Evolutionary conservation across 805 yeast genomes (phyloP).

Genomic region (Kuraishia cidri): DNA sequence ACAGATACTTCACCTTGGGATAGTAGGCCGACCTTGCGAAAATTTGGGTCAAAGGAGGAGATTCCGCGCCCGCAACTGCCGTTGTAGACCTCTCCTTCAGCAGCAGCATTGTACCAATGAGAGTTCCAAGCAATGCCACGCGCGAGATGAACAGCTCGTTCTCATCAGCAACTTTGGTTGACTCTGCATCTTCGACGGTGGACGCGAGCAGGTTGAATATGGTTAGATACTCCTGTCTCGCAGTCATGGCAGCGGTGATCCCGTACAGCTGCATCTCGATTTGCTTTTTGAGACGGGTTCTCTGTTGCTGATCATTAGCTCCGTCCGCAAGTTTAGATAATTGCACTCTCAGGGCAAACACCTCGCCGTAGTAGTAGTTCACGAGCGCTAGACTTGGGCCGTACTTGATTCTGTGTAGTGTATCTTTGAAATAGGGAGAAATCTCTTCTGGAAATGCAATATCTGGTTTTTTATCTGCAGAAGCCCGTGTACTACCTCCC

Average conservation of each 20-base stretch:
- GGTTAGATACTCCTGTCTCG: conserved; percentile 17
- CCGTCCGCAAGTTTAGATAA: background rate
- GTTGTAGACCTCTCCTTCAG: conserved; percentile 5
- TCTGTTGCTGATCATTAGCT: too few species aligned
- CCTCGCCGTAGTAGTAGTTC: conserved; percentile 32
- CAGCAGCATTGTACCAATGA: conserved; percentile 10
- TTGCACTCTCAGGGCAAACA: conserved; percentile 15
- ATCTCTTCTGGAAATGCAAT: conserved; percentile 10
- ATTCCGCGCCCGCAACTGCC: background rate
- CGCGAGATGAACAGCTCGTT: conserved; percentile 6
- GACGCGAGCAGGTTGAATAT: conserved; percentile 12
- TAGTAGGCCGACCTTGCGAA: conserved; percentile 1
- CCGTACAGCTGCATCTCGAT: conserved; percentile 6
- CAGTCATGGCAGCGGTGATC: conserved; percentile 12
- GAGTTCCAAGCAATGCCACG: conserved; percentile 6
- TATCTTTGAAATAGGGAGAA: conserved; percentile 13
- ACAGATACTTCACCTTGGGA: background rate
- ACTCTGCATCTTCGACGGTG: conserved; percentile 4
- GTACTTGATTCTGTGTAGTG: conserved; percentile 31
- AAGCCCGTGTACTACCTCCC: too few species aligned
- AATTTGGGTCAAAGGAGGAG: background rate
- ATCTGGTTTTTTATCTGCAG: conserved; percentile 5
- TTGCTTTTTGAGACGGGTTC: conserved; percentile 10
- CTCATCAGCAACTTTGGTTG: background rate
- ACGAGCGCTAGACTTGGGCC: conserved; percentile 30